Base-by-base conservation (phyloP, 2,329 filamentous ascomycete species). In the Epichloe gansuensis region DNA sequence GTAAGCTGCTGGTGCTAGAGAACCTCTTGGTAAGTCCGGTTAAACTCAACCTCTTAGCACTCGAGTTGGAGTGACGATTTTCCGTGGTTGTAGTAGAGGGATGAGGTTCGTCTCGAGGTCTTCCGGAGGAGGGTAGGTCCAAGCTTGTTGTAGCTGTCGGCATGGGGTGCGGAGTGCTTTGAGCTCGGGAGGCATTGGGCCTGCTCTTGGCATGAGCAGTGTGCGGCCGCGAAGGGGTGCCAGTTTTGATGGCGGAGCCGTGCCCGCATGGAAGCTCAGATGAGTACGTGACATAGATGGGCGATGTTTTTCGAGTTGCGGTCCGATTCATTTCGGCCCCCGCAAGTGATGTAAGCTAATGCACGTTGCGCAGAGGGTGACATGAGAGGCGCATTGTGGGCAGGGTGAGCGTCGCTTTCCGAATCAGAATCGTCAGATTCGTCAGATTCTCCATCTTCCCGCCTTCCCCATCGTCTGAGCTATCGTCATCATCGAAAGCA, bases 11-110 rank as follows among this genome's bases (percentile, higher is more conserved):
- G 50, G 78, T 81, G 62, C 76, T 81, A 59, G 78, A 82, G 51
- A 83, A 64, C 56, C 78, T 71, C 62, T 78, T 80, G 46, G 78
- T 76, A 56, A 82, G 80, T 51, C 84, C 80, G 58, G 73, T 77
- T 58, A 83, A 81, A 67, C 77, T 81, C 52, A 81, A 72, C 55
- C 77, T 72, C 68, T 82, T 82, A 46, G 69, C 67, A 62, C 75
- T 80, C 48, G 75, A 76, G 42, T 69, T 69, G 31, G 79, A 82
- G 47, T 72, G 69, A 35, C 76, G 74, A 57, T 78, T 76, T 51
- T 77, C 74, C 47, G 62, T 61, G 25, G 12, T 43, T 43, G 46
- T 37, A 46, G 52, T 50, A 6, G 45, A 34, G 28, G 9, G 49
- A 28, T 62, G 59, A 37, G 57, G 58, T 28, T 57, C 57, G 43